Base-by-base conservation (phyloP, 345 rosid species). In the Euclidium syriacum region DNA sequence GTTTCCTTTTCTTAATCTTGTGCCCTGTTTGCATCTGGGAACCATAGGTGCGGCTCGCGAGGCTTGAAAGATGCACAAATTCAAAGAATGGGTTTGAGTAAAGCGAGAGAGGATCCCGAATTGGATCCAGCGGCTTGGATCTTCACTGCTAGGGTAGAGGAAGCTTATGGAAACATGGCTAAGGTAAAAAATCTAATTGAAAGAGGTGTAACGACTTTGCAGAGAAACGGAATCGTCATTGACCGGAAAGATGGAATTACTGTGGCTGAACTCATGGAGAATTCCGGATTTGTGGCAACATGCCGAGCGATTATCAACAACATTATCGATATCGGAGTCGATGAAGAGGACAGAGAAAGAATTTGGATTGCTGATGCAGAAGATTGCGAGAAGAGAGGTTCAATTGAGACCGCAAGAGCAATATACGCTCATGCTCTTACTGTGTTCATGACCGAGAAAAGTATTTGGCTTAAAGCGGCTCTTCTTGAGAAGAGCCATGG, bases 341-440 rank as follows among this genome's bases (percentile, higher is more conserved):
- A 91, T 53, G 96, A 91, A 67, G 95, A 91, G 71, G 98, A 91
- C 78, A 84, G 98, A 74, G 86, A 91, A 75, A 80, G 98, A 75
- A 91, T 96, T 15, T 91, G 95, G 96, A 95, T 91, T 38, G 98
- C 96, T 34, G 98, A 91, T 84, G 98, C 96, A 4, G 98, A 88
- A 66, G 98, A 91, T 72, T 88, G 95, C 78, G 86, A 83, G 80
- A 91, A 88, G 78, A 80, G 92, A 62, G 90, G 86, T 36, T 86
- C 92, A 29, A 83, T 88, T 50, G 96, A 88, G 82, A 88, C 98
- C 16, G 90, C 95, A 12, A 80, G 96, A 75, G 98, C 96, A 42
- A 86, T 91, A 59, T 91, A 88, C 47, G 86, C 81, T 15, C 96
- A 86, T 68, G 87, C 95, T 10, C 87, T 88, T 27, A 88, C 87